Evolutionary conservation across 2,329 filamentous ascomycete genomes (phyloP).

Genomic region (Trichophyton mentagrophytes): DNA sequence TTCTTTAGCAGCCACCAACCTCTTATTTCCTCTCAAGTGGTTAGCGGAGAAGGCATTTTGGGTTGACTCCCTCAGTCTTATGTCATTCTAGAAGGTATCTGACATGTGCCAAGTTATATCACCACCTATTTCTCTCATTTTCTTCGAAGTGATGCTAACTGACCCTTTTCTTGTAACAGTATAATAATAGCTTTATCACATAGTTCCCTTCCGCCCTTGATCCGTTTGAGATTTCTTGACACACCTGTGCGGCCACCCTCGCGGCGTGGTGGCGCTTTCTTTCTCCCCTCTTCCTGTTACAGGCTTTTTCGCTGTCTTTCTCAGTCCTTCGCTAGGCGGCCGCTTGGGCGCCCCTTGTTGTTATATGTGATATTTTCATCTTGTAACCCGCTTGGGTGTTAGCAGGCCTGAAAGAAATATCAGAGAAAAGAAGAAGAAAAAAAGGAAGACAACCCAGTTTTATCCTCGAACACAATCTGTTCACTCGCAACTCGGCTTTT

Average conservation of each 20-base stretch:
- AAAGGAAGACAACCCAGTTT: conserved; percentile 1
- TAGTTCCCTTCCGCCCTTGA: neutral
- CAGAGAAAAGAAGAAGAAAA: neutral
- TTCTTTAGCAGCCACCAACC: neutral
- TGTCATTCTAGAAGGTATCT: neutral
- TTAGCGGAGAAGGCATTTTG: neutral
- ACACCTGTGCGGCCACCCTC: neutral
- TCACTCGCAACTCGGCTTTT: neutral
- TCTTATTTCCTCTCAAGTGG: neutral
- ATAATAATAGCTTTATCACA: neutral
- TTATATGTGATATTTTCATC: conserved; percentile 4
- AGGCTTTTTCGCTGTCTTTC: neutral
- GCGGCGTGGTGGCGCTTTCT: neutral
- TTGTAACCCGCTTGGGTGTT: conserved; percentile 4
- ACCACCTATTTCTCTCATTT: neutral
- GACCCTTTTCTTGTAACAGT: neutral
- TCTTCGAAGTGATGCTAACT: neutral
- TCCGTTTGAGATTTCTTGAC: neutral
- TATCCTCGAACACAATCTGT: conserved; percentile 2
- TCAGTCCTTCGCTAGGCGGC: neutral
- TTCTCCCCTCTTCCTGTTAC: neutral
- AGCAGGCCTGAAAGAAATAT: neutral
- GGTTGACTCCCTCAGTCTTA: neutral
- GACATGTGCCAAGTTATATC: neutral
- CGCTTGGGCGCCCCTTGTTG: neutral